Evolutionary conservation across 352 stramenopile genomes (phyloP).

Genomic region (Pythium insidiosum): DNA sequence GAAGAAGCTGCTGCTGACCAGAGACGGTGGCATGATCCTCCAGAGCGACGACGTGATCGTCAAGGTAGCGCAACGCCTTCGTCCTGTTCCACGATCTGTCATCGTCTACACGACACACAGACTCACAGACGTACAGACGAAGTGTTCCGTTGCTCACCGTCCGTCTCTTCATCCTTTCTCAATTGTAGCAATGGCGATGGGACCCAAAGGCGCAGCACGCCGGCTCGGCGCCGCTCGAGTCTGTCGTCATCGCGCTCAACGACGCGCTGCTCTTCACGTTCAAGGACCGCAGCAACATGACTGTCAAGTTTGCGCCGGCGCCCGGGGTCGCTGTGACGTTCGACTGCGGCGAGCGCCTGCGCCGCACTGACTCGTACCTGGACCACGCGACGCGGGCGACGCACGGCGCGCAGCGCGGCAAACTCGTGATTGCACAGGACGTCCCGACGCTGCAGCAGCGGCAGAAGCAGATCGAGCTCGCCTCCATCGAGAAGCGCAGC

Average conservation of each 20-base stretch:
- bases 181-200: slow-evolving; percentile 39
- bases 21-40: slow-evolving; percentile 51
- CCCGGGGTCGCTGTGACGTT: slow-evolving; percentile 59
- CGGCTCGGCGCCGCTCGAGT: slow-evolving; percentile 39
- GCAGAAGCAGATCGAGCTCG: slow-evolving; percentile 63
- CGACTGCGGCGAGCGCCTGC: slow-evolving; percentile 58
- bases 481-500: slow-evolving; percentile 60
- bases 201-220: slow-evolving; percentile 53
- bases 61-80: slow-evolving; percentile 20
- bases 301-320: slow-evolving; percentile 47
- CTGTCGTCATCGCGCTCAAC: slow-evolving; percentile 67
- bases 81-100: background rate
- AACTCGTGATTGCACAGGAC: slow-evolving; percentile 48
- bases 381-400: slow-evolving; percentile 32
- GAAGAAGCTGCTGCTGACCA: slow-evolving; percentile 61
- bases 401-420: slow-evolving; percentile 33
- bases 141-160: background rate
- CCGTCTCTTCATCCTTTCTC: background rate
- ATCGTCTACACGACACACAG: too few relatives aligned
- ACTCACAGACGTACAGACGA: too few relatives aligned
- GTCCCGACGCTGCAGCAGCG: slow-evolving; percentile 52
- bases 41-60: slow-evolving; percentile 37
- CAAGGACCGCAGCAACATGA: slow-evolving; percentile 49
- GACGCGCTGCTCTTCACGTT: slow-evolving; percentile 65
- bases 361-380: slow-evolving; percentile 65